Conservation (phyloP, 2,329 filamentous ascomycete species). For the Venturia nashicola region DNA sequence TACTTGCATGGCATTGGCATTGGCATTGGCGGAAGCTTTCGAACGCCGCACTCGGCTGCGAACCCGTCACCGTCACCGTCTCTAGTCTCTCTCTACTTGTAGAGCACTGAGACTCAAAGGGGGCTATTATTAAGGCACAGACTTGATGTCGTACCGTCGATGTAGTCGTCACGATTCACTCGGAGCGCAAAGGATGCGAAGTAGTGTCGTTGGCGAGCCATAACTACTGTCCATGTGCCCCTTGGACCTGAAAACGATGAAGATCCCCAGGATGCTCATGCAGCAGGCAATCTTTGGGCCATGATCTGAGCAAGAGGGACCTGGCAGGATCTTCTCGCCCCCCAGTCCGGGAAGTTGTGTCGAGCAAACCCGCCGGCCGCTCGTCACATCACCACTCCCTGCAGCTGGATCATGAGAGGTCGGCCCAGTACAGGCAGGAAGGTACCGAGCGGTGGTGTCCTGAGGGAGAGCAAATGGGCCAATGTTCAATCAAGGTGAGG, state of each 20-base stretch:
- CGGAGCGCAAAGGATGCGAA: not conserved
- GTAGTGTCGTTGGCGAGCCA: not conserved
- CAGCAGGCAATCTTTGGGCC: not conserved
- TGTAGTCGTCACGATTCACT: not conserved
- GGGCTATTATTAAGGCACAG: not conserved
- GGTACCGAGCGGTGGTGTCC: not conserved
- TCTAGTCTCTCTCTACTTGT: no score
- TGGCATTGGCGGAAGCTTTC: not conserved
- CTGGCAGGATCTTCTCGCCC: not conserved
- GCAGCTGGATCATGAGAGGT: not conserved
- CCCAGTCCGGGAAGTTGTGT: not conserved
- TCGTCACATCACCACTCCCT: constrained; percentile 3
- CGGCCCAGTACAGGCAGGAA: not conserved
- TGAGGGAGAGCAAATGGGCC: not conserved
- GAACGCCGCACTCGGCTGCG: not conserved
- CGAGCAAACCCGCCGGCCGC: not conserved
- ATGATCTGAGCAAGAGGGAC: constrained; percentile 1
- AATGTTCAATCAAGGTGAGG: not conserved
- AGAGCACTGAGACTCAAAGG: not conserved
- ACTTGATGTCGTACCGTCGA: not conserved
- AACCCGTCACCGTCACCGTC: no score
- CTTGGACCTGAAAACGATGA: not conserved
- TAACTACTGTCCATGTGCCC: not conserved
- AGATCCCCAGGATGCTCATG: not conserved
- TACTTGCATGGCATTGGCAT: not conserved